A percentile compares a stretch with the other conserved stretches of the same genome.
Conservation (phyloP, 108 stramenopile species). For the Nannochloropsis oceanica region DNA sequence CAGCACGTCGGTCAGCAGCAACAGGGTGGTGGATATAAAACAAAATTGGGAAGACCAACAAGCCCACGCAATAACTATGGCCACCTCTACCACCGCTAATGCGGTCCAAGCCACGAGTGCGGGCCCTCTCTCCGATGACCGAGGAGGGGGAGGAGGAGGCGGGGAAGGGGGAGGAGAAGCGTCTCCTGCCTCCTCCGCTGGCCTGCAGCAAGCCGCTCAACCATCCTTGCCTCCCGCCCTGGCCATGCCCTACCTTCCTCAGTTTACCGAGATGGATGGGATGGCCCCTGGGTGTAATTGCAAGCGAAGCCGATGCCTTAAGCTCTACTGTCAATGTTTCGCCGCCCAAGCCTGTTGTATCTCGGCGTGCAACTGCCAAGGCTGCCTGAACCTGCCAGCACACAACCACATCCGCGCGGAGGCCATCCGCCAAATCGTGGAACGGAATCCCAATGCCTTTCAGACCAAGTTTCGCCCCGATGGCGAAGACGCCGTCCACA, state of each 20-base stretch:
- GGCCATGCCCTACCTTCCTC: not conserved
- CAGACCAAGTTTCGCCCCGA: conserved; percentile 58
- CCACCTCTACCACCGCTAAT: too few relatives aligned
- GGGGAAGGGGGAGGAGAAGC: not conserved
- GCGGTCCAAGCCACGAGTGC: too few relatives aligned
- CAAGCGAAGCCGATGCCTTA: conserved; percentile 86
- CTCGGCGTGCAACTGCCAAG: conserved; percentile 63
- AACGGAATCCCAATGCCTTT: conserved; percentile 70
- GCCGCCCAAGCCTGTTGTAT: conserved; percentile 54
- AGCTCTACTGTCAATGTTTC: conserved; percentile 96
- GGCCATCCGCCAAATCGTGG: conserved; percentile 59
- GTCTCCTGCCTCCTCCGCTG: not conserved
- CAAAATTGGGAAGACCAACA: too few relatives aligned
- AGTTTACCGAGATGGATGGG: not conserved
- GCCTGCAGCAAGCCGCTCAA: not conserved
- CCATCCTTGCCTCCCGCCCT: not conserved
- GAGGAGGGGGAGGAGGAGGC: not conserved
- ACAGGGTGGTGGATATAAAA: too few relatives aligned
- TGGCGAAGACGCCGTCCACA: conserved; percentile 39
- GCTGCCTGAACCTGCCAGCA: conserved; percentile 50
- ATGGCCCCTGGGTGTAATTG: conserved; percentile 62
- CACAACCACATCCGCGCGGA: conserved; percentile 48
- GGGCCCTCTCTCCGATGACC: not conserved
- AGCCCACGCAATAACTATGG: too few relatives aligned
- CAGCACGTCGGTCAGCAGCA: too few relatives aligned